Conservation (phyloP, 208 protist genomes). For the Strigomonas culicis region DNA sequence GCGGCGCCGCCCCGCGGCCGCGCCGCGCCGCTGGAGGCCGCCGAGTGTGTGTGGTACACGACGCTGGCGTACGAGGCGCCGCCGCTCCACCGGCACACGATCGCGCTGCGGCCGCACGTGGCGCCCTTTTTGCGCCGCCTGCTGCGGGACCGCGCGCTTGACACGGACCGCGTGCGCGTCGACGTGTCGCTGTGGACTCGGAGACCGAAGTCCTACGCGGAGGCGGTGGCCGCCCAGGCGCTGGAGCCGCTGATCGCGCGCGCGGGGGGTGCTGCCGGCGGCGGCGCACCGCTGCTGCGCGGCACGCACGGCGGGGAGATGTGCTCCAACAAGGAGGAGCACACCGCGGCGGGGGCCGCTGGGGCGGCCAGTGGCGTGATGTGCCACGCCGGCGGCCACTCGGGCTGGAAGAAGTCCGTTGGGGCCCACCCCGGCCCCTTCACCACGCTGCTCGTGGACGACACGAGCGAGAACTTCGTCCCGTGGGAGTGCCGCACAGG, state of each 20-base stretch:
- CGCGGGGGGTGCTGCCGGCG: background rate
- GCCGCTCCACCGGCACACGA: background rate
- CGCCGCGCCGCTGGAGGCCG: no score
- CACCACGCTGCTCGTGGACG: conserved; percentile 57
- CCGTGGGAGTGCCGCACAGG: conserved; percentile 33
- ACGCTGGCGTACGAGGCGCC: background rate
- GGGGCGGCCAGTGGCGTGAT: background rate
- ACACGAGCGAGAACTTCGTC: conserved; percentile 34
- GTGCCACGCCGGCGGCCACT: background rate
- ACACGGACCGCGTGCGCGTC: conserved; percentile 23
- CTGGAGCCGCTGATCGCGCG: background rate
- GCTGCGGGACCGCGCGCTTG: conserved; percentile 19
- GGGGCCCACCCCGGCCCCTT: conserved; percentile 21
- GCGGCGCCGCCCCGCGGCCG: background rate
- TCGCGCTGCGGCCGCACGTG: conserved; percentile 38
- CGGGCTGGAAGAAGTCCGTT: conserved; percentile 33
- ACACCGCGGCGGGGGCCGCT: background rate
- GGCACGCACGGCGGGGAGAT: conserved; percentile 8
- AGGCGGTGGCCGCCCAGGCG: conserved; percentile 23
- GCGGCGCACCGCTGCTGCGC: conserved; percentile 4
- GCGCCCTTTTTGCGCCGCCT: conserved; percentile 23
- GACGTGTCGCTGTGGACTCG: conserved; percentile 41
- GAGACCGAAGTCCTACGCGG: conserved; percentile 29
- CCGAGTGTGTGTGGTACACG: background rate
- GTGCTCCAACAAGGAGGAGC: conserved; percentile 13